Base-by-base conservation (phyloP, 495 filamentous ascomycete genomes). In the Pyrenopolyporus hunteri region DNA sequence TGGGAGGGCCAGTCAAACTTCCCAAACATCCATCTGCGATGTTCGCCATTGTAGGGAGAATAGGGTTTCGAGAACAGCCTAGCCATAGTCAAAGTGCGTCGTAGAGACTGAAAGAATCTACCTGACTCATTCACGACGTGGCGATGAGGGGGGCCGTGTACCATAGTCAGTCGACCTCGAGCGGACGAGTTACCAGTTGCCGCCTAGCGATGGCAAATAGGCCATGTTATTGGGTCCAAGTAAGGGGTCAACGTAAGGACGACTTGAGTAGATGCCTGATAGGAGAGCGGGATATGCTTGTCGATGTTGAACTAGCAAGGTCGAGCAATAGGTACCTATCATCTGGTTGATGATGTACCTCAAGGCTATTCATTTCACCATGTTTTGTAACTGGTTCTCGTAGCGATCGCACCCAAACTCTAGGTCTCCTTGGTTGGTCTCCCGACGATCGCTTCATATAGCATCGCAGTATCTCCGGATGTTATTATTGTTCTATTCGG, bases 31-130 rank as follows among this genome's bases (percentile, higher is more conserved):
- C 36, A 7, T n/a, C 45, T 61, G 25, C 57, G 57, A 46, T 44
- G 44, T 43, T 57, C 46, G 26, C 39, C 33, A 31, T n/a, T 53
- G 29, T 19, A 56, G 14, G 28, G 51, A 8, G 45, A 39, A 40
- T 14, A 32, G 49, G 45, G 57, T 40, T 35, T n/a, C n/a, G 39
- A 29, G 42, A 23, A 17, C 32, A 47, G 59, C 66, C 62, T 73
- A 67, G 50, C 72, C 69, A 31, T 73, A 72, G 29, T 69, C 71
- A 42, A 72, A 72, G 53, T 69, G 68, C 11, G 69, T 69, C 67
- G 70, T 64, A 16, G 67, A 73, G 13, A 70, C 67, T 64, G 42
- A 20, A 22, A 57, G 29, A 57, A 48, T 51, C 57, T 51, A 66
- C 40, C 57, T 50, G 36, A 13, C 32, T 40, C 52, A 51, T 39